Percentiles rank a stretch among this genome's conserved stretches.
These are phyloP conservation scores for Penicillium brasilianum DNA, from an alignment of 2,329 filamentous ascomycete genomes.

Conservation along the genomic window DNA sequence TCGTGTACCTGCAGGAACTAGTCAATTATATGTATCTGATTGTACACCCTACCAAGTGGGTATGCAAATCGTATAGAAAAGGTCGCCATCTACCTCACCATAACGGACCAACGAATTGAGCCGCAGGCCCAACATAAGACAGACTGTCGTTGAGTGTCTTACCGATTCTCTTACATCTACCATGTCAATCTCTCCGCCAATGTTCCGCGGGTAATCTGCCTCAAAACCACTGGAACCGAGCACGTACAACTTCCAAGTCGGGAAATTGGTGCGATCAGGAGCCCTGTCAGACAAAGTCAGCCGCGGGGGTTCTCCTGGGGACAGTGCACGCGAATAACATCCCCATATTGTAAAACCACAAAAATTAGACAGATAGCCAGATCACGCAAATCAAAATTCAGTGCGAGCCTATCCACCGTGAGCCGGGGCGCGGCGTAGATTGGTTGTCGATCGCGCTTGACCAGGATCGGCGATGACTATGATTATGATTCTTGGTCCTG, in stretches of 20 bases:
- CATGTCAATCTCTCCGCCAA: conserved; percentile 4
- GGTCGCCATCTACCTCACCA: not conserved
- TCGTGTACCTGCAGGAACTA: not conserved
- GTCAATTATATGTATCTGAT: not conserved
- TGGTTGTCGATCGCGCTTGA: conserved; percentile 1
- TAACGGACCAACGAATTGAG: not conserved
- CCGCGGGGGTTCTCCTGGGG: not conserved
- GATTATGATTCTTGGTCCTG: not conserved
- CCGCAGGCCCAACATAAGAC: not conserved
- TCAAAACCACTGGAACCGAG: conserved; percentile 1
- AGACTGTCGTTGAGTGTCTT: not conserved
- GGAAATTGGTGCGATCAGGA: not conserved
- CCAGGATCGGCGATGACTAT: not conserved
- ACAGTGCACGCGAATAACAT: conserved; percentile 2
- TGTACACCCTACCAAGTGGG: not conserved
- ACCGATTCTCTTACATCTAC: not conserved
- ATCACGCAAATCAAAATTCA: conserved; percentile 19
- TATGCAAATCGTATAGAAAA: not conserved
- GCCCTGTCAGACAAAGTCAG: conserved; percentile 25
- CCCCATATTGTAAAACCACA: not conserved
- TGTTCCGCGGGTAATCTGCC: not conserved
- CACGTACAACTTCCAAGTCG: not conserved
- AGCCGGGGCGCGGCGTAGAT: conserved; percentile 10
- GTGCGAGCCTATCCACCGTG: conserved; percentile 20
- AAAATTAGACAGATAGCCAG: not conserved